These are phyloP conservation scores for Blastocystis hominis DNA, from an alignment of 352 stramenopile genomes.

Conservation along the genomic window DNA sequence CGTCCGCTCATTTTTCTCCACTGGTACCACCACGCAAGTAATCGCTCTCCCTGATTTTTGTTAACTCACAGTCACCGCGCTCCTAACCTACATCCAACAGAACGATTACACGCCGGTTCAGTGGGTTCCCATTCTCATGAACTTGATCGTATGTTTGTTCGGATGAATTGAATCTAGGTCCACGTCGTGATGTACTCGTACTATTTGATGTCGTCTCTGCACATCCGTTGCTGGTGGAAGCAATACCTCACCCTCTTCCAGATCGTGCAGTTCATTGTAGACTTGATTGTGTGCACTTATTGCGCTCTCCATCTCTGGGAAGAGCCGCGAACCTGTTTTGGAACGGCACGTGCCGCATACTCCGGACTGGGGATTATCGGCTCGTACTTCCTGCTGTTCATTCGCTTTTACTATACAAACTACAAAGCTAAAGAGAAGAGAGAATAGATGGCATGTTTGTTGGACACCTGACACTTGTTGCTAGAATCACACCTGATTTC, in stretches of 20 bases:
- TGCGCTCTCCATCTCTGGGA: not conserved
- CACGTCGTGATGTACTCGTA: conserved; percentile 58
- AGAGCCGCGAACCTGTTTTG: not conserved
- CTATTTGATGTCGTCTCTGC: conserved; percentile 44
- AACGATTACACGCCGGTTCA: conserved; percentile 56
- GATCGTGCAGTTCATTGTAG: conserved; percentile 55
- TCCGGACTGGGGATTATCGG: conserved; percentile 49
- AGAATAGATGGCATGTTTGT: conserved; percentile 43
- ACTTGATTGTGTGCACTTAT: conserved; percentile 40
- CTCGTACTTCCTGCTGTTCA: conserved; percentile 52
- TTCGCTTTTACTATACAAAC: conserved; percentile 22
- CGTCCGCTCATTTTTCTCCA: conserved; percentile 58
- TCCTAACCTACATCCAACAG: conserved; percentile 57
- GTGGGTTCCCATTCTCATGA: conserved; percentile 56
- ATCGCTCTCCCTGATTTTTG: not conserved
- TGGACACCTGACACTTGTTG: not conserved
- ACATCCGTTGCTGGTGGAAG: conserved; percentile 55
- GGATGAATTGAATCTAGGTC: conserved; percentile 11
- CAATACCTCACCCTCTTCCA: conserved; percentile 54
- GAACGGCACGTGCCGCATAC: conserved; percentile 1
- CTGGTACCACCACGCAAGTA: conserved; percentile 56
- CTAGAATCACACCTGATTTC: not conserved
- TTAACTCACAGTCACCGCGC: conserved; percentile 43
- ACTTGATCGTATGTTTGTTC: conserved; percentile 19
- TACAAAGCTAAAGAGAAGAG: conserved; percentile 49